These are phyloP conservation scores for Micromonas pusilla DNA, from an alignment of 139 green algal genomes.

Conservation along the genomic window DNA sequence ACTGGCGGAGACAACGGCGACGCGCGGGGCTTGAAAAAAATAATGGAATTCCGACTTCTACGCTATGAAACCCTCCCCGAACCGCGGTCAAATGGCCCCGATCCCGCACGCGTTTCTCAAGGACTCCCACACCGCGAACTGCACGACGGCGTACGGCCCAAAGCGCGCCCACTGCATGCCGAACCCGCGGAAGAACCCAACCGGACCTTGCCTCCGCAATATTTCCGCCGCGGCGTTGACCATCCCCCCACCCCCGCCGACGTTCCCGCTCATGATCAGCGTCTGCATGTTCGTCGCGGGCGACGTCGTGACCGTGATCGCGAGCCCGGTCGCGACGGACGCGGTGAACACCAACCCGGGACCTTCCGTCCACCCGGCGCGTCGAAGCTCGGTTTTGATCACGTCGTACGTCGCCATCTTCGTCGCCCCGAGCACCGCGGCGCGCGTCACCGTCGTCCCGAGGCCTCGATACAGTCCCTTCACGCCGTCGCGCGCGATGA, in stretches of 20 bases:
- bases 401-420: not conserved
- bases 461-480: not conserved
- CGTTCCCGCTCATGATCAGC: not conserved
- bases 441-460: not conserved
- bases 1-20: too few species aligned
- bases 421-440: not conserved
- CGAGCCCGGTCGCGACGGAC: not conserved
- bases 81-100: not conserved
- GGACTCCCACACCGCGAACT: not conserved
- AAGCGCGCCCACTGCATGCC: not conserved
- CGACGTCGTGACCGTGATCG: not conserved
- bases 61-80: too few species aligned
- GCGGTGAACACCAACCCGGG: not conserved
- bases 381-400: not conserved
- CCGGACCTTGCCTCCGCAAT: not conserved
- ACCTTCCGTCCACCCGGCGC: not conserved
- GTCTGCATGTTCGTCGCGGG: not conserved
- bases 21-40: too few species aligned
- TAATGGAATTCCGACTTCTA: too few species aligned
- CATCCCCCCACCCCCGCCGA: not conserved
- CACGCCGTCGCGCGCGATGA: not conserved
- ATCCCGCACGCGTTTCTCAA: not conserved
- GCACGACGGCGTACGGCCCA: not conserved
- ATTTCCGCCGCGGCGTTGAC: not conserved
- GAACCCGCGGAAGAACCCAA: not conserved